Evolutionary conservation across 2,329 filamentous ascomycete genomes (phyloP), one percentile per base, ranked within the genome.

Genomic region (Monilinia fructigena): DNA sequence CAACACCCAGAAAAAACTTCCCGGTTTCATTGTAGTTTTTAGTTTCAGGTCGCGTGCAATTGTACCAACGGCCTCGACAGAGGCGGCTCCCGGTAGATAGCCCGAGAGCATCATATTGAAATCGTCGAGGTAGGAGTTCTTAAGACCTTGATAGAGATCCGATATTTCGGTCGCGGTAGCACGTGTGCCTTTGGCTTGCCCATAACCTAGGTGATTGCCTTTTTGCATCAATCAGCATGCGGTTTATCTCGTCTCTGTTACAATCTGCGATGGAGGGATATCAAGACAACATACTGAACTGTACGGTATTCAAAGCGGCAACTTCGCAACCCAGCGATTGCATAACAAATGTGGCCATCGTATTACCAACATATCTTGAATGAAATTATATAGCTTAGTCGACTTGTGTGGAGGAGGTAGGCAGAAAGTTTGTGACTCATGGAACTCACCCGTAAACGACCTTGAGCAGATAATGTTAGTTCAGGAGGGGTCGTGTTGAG

Each of bases 181-280:
- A 71, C 87, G 89, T 40, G 91, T 93, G 68, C 95, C 95, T 74
- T 90, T 94, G 80, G 92, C 89, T 79, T 95, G 92, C 67, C 86
- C 84, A 79, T 99, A 99, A 54, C 92, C 95, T 1, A 93, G 94
- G 77, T 99, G 95, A 75, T 99, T 99, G 78, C 93, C 93, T 97
- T 74, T 72, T 55, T 12, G 20, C 16, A 58, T 55, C 63, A 63
- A 63, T 68, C 65, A 61, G 45, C 35, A 31, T 10, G 20, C 26
- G 59, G 16, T 56, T 38, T 16, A n/a, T 63, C 23, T 56, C 31
- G 31, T 67, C 40, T 66, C 60, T 56, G 11, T 4, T 35, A 5
- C 16, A 35, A 55, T 52, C 31, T 6, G 14, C 26, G 10, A 60
- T 52, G 20, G 31, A 26, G 8, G 8, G 8, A 38, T 12, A 55